These are phyloP conservation scores for Carex scoparia DNA, from an alignment of 176 grass and related monocot species.

Conservation along the genomic window DNA sequence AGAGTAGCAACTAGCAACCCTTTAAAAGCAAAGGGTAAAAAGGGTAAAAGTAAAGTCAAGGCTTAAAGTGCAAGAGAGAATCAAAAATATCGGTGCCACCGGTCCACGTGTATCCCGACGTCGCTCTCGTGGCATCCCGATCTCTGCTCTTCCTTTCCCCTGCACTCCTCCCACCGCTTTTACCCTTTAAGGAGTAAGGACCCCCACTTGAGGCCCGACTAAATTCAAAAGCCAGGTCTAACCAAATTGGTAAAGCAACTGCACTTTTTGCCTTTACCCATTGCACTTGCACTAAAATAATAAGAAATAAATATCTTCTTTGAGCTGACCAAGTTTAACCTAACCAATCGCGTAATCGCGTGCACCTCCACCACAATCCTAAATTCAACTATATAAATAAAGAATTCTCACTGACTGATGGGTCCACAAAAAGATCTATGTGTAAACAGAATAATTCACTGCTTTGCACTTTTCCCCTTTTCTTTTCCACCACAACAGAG, in stretches of 20 bases:
- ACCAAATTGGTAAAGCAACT: neutral
- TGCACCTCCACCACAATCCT: constrained; percentile 1
- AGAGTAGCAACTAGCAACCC: neutral
- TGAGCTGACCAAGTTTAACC: neutral
- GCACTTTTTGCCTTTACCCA: neutral
- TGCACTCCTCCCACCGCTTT: neutral
- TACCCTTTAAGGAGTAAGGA: neutral
- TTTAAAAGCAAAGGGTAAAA: neutral
- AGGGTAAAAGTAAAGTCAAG: neutral
- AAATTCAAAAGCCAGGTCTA: neutral
- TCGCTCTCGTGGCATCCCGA: constrained; percentile 22
- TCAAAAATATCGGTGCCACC: constrained; percentile 26
- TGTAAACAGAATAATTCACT: neutral
- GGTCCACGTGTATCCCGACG: constrained; percentile 12
- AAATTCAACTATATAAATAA: neutral
- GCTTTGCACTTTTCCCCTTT: neutral
- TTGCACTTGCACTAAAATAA: neutral
- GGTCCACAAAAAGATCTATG: neutral
- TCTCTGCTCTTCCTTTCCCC: neutral
- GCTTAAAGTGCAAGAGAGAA: constrained; percentile 19
- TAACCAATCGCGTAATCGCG: neutral
- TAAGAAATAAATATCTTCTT: neutral
- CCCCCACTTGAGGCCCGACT: neutral
- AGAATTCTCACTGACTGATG: neutral
- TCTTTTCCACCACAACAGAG: neutral